A percentile compares a stretch with the other conserved stretches of the same genome.
These are phyloP conservation scores for Rhynchosporium secalis DNA, from an alignment of 2,329 filamentous ascomycete genomes.

Conservation along the genomic window DNA sequence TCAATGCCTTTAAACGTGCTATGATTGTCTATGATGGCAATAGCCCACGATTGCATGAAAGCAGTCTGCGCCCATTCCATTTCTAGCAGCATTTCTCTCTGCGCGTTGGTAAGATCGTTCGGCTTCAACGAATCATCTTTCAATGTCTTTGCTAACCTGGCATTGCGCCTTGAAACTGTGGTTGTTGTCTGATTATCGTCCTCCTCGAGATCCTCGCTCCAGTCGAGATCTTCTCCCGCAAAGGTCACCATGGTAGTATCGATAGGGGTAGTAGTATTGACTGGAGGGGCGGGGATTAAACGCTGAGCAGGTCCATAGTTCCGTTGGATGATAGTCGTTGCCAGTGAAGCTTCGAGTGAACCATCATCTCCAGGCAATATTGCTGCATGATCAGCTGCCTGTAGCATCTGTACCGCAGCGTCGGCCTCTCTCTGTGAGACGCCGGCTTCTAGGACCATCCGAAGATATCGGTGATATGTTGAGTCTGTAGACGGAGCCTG, in stretches of 20 bases:
- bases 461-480: background rate
- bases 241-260: background rate
- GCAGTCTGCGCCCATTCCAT: conserved; percentile 68
- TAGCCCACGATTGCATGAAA: conserved; percentile 66
- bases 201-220: background rate
- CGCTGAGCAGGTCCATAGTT: conserved; percentile 4
- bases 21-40: conserved; percentile 62
- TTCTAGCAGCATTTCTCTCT: conserved; percentile 68
- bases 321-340: background rate
- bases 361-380: background rate
- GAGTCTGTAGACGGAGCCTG: background rate
- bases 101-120: conserved; percentile 56
- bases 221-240: background rate
- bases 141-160: conserved; percentile 5
- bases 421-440: conserved; percentile 29
- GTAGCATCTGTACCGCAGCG: conserved; percentile 26
- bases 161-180: background rate
- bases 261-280: too few relatives aligned
- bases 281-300: too few relatives aligned
- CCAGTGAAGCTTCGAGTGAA: background rate
- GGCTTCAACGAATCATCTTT: conserved; percentile 45
- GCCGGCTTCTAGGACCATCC: conserved; percentile 36
- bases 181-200: background rate
- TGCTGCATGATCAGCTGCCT: conserved; percentile 25
- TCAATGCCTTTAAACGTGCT: conserved; percentile 54